These are phyloP conservation scores for Thelonectria discophora DNA, from an alignment of 2,329 filamentous ascomycete species.

Conservation along the genomic window DNA sequence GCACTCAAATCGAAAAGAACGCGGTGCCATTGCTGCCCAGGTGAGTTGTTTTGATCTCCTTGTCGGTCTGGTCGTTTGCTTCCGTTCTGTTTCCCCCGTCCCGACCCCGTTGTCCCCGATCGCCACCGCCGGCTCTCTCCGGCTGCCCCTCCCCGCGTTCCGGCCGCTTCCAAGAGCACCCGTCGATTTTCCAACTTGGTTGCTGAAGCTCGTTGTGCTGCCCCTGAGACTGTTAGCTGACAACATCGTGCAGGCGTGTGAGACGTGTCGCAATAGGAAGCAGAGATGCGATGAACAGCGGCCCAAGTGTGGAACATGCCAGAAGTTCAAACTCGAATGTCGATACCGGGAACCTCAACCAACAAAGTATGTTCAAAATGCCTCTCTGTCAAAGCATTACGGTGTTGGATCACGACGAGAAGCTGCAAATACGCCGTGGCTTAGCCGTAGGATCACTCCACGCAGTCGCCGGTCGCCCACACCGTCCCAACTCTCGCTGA, in stretches of 20 bases:
- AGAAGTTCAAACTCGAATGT: constrained; percentile 65
- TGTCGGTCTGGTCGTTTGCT: neutral
- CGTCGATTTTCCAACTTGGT: neutral
- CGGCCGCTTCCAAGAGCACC: neutral
- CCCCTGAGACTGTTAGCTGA: constrained; percentile 22
- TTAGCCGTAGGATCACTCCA: neutral
- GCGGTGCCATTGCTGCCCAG: constrained; percentile 52
- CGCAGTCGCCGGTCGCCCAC: constrained; percentile 3
- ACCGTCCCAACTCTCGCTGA: constrained; percentile 25
- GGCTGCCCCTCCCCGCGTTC: constrained; percentile 16
- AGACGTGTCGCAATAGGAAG: constrained; percentile 68
- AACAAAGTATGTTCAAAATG: constrained; percentile 63
- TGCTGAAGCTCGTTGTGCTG: neutral
- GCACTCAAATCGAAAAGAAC: constrained; percentile 49
- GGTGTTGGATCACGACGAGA: constrained; percentile 18
- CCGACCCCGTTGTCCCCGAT: constrained; percentile 12
- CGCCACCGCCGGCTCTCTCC: constrained; percentile 8
- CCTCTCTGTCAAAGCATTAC: constrained; percentile 10
- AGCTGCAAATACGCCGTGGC: constrained; percentile 16
- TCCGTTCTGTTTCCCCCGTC: constrained; percentile 5
- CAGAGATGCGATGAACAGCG: constrained; percentile 71
- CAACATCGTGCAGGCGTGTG: constrained; percentile 56
- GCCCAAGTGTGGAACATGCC: constrained; percentile 68
- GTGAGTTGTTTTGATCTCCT: constrained; percentile 36
- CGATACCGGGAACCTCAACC: constrained; percentile 68